phyloP scores from a whole-genome alignment of 352 stramenopile species.

The Aphanomyces euteiches region DNA sequence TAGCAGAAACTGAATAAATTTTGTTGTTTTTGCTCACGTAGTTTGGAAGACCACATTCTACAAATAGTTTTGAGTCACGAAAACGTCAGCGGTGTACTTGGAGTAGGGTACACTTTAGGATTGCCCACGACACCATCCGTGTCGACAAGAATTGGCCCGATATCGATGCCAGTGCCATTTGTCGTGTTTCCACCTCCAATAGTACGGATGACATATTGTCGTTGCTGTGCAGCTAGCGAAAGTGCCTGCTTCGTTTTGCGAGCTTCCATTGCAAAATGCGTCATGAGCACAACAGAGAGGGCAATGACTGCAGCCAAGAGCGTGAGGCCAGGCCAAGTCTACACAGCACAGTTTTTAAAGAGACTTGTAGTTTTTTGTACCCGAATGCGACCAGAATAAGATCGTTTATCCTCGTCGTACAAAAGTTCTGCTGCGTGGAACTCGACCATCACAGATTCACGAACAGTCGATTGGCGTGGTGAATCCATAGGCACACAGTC shows the following conservation, averaged over 20 bases:
- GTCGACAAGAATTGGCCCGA: slow-evolving; percentile 34
- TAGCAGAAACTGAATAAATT: slow-evolving; percentile 44
- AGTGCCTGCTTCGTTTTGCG: slow-evolving; percentile 31
- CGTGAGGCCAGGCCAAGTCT: slow-evolving; percentile 59
- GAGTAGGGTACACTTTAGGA: slow-evolving; percentile 32
- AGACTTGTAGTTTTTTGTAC: slow-evolving; percentile 30
- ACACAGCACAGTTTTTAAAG: background rate
- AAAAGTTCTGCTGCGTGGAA: slow-evolving; percentile 3
- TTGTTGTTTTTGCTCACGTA: slow-evolving; percentile 62
- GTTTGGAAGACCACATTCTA: slow-evolving; percentile 51
- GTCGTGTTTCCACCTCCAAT: slow-evolving; percentile 24
- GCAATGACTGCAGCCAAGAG: slow-evolving; percentile 44
- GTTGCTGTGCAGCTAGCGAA: background rate
- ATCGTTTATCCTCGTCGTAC: slow-evolving; percentile 22
- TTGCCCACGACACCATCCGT: slow-evolving; percentile 32
- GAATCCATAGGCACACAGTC: background rate
- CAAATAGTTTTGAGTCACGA: background rate
- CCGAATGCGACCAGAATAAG: slow-evolving; percentile 70
- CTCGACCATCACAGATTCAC: slow-evolving; percentile 8
- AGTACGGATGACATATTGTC: slow-evolving; percentile 22
- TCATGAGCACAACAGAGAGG: slow-evolving; percentile 45
- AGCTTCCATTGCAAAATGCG: slow-evolving; percentile 43
- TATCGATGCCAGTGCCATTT: slow-evolving; percentile 7
- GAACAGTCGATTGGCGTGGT: background rate
- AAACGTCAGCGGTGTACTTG: slow-evolving; percentile 34